Base-by-base conservation (phyloP, 148 eudicot genomes). In the Fagopyrum esculentum region DNA sequence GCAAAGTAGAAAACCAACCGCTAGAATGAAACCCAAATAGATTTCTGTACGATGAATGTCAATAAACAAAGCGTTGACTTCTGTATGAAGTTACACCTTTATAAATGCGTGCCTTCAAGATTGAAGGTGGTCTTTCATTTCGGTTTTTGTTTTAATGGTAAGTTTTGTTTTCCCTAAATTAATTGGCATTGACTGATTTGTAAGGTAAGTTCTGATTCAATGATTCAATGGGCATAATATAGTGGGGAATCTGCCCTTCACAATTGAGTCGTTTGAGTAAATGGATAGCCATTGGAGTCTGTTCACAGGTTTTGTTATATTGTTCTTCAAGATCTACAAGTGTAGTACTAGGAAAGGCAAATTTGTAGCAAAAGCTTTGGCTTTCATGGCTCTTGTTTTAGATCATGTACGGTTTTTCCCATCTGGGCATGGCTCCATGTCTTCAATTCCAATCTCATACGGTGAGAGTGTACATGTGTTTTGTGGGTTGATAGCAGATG, bases 401-500 rank as follows among this genome's bases (percentile, higher is more conserved):
- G 82, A 80, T 74, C 79, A 81, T 26, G 77, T 81, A 68, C 56
- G 77, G 71, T 71, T 71, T 71, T 11, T 75, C 64, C 88, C 78
- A 48, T 79, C 79, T 46, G 89, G 93, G 72, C 80, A 87, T 68
- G 98, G 96, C 35, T 93, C 98, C 4, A 90, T 91, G 93, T 87
- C 97, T 47, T 81, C 93, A 13, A 82, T 91, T 72, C 93, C 96
- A 61, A 86, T 94, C 57, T 91, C 98, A 11, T 94, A 94, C 79
- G 97, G 98, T 22, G 92, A 84, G 44, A 80, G 80, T 73, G 98
- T 97, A 6, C 83, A 89, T 48, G 96, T 80, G 45, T 94, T 92
- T 82, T 94, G 98, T 84, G 92, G 96, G 57, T 84, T 92, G 13
- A 94, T 86, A 78, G 79, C 93, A 48, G 98, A 92, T 84, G 97